Conservation (phyloP, 805 yeast genomes). For the Nakazawaea molendinolei region DNA sequence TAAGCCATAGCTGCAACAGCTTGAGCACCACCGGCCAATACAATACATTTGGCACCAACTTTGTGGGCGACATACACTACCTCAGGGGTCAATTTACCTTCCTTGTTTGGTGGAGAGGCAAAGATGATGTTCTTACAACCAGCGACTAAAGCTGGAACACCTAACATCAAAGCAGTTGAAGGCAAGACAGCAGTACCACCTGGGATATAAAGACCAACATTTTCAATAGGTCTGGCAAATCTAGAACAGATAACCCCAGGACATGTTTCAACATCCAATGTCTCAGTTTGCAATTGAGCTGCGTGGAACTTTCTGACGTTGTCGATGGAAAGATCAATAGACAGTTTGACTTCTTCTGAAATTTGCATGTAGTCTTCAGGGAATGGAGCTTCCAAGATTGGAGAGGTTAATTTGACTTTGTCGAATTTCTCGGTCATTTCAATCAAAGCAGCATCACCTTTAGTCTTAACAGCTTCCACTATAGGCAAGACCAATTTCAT, state of each 20-base stretch:
- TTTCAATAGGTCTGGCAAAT: conserved; percentile 90
- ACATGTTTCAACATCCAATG: conserved; percentile 79
- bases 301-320: conserved; percentile 90
- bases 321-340: conserved; percentile 83
- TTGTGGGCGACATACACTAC: conserved; percentile 96
- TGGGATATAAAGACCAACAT: conserved; percentile 93
- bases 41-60: conserved; percentile 85
- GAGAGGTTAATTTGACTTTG: conserved; percentile 63
- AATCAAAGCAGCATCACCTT: conserved; percentile 84
- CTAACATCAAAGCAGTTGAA: conserved; percentile 95
- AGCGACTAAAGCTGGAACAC: conserved; percentile 97
- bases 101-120: conserved; percentile 94
- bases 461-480: conserved; percentile 62
- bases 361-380: conserved; percentile 67
- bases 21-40: conserved; percentile 98
- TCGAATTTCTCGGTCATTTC: conserved; percentile 91
- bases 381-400: conserved; percentile 85
- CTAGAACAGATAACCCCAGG: conserved; percentile 94
- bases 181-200: conserved; percentile 99
- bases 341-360: conserved; percentile 66
- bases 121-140: conserved; percentile 87
- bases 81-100: conserved; percentile 93
- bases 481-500: conserved; percentile 92
- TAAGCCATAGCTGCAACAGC: conserved; percentile 99
- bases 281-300: conserved; percentile 76